These are phyloP conservation scores for Russula earlei DNA, from an alignment of 768 basidiomycete species.

Conservation along the genomic window DNA sequence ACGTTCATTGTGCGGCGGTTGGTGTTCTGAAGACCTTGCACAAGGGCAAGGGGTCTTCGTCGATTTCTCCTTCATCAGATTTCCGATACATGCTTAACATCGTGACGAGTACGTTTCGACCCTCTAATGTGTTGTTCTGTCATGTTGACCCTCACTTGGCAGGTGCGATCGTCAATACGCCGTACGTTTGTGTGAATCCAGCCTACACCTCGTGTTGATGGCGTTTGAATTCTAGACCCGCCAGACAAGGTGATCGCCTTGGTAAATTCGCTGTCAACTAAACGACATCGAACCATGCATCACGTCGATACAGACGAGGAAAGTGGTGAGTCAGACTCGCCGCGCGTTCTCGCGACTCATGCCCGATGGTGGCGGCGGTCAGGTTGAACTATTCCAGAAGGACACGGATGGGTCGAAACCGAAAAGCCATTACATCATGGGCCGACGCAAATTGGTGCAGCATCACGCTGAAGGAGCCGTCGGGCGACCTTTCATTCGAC, in stretches of 20 bases:
- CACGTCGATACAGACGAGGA: constrained; percentile 73
- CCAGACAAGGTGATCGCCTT: constrained; percentile 65
- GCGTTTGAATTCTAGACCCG: constrained; percentile 30
- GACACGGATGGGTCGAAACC: constrained; percentile 72
- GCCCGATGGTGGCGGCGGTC: neutral
- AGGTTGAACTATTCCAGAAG: constrained; percentile 68
- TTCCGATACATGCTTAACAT: constrained; percentile 88
- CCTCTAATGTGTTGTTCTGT: neutral
- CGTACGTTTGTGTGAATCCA: constrained; percentile 40
- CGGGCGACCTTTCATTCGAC: constrained; percentile 68
- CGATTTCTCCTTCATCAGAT: constrained; percentile 49
- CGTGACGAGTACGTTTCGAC: constrained; percentile 51
- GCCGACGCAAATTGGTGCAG: constrained; percentile 81
- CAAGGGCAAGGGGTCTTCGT: constrained; percentile 37
- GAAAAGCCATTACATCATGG: constrained; percentile 79
- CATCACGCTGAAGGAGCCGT: constrained; percentile 45
- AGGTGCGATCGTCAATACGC: constrained; percentile 95
- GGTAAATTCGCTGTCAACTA: constrained; percentile 72
- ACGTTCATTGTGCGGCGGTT: constrained; percentile 88
- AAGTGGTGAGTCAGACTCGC: constrained; percentile 44
- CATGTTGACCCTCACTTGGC: constrained; percentile 8
- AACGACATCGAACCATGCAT: constrained; percentile 83
- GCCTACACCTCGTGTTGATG: neutral
- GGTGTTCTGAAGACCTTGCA: constrained; percentile 64
- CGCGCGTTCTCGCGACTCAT: neutral